Evolutionary conservation across 805 yeast genomes (phyloP), one percentile per base, ranked within the genome.

Genomic region (Ogataea nonfermentans): DNA sequence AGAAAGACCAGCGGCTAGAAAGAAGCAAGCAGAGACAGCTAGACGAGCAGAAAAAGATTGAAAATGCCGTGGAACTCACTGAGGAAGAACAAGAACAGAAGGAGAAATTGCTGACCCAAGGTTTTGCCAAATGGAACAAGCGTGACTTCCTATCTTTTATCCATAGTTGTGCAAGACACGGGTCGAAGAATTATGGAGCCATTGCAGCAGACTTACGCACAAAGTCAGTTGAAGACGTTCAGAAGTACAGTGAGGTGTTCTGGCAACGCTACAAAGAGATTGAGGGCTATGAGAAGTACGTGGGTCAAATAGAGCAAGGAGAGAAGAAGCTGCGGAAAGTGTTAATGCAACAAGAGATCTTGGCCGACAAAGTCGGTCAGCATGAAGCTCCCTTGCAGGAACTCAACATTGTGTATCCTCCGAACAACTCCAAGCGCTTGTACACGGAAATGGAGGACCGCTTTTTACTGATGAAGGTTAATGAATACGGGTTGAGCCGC

Each of bases 341-440:
- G 15, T 57, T 62, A 24, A 63, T 69, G 28, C 91, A 84, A 54
- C 77, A 79, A 44, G 68, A 65, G 35, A 62, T 81, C 8, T 63
- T 84, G 25, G 69, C 68, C 2, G 62, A 59, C 23, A 83, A 83
- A 49, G 62, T 84, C 48, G 69, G 69, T 32, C 73, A 69, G 39
- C 66, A 71, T 29, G 66, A 67, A n/a, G 76, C 73, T 41, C 89
- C 90, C 0, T 56, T 83, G 15, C 78, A 78, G 31, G 79, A 81
- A 29, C 62, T 85, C 59, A 63, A 62, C 4, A 79, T 85, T 16
- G 83, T 76, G 39, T 85, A 83, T 44, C 91, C 93, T 0, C 90
- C 90, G n/a, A 84, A 84, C 55, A 84, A 83, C 56, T 83, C 93
- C 9, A 83, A 84, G 53, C 66, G 89, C 49, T 71, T 83, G 7